Conservation (phyloP, 164 flowering plant species). For the Echeveria elegans region DNA sequence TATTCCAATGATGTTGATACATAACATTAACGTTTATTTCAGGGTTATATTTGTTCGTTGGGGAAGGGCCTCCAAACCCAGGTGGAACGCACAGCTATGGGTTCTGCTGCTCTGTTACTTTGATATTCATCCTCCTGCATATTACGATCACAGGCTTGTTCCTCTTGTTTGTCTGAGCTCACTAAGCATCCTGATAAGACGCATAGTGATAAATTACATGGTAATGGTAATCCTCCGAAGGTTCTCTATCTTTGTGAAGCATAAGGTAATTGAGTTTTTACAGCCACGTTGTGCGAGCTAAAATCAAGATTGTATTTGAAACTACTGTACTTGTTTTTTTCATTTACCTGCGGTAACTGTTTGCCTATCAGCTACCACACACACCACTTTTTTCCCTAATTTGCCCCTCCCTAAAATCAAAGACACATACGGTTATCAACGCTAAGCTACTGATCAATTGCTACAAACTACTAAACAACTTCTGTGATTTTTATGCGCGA, state of each 20-base stretch:
- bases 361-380: not conserved
- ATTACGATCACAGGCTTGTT: not conserved
- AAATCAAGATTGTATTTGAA: not conserved
- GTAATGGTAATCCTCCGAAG: not conserved
- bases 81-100: not conserved
- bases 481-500: no score
- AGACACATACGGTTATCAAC: no score
- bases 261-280: not conserved
- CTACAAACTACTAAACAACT: no score
- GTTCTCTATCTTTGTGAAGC: not conserved
- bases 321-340: no score
- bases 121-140: not conserved
- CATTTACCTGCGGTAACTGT: not conserved
- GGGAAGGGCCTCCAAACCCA: not conserved
- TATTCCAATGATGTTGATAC: not conserved
- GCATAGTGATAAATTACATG: not conserved
- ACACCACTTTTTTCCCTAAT: no score
- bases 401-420: no score
- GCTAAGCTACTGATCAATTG: no score
- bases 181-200: not conserved
- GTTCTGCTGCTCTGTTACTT: not conserved
- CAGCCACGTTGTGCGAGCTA: not conserved
- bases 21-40: not conserved
- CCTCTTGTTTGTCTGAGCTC: not conserved
- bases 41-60: not conserved